Evolutionary conservation across 2,329 filamentous ascomycete genomes (phyloP).

Genomic region (Colletotrichum siamense): DNA sequence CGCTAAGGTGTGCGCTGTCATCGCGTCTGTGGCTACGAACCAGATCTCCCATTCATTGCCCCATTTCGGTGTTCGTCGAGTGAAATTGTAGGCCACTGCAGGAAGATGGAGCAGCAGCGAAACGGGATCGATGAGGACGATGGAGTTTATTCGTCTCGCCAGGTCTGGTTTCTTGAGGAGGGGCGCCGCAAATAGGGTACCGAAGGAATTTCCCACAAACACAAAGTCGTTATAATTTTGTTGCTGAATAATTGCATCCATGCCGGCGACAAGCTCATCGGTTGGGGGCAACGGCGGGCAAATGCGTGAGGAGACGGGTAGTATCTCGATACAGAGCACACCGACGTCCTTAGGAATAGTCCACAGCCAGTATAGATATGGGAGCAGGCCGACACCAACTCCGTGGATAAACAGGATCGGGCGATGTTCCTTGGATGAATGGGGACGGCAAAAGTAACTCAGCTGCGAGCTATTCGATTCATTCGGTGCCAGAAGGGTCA

Average conservation of each 20-base stretch:
- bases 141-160: conserved; percentile 51
- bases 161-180: conserved; percentile 41
- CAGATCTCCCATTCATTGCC: conserved; percentile 74
- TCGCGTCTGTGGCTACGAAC: conserved; percentile 74
- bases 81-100: conserved; percentile 76
- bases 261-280: conserved; percentile 19
- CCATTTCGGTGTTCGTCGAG: conserved; percentile 51
- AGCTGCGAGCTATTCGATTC: conserved; percentile 55
- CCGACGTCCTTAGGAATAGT: conserved; percentile 55
- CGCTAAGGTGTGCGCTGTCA: conserved; percentile 67
- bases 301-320: conserved; percentile 69
- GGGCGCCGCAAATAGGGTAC: conserved; percentile 63
- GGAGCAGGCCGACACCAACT: conserved; percentile 71
- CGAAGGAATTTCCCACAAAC: conserved; percentile 69
- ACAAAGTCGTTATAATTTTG: conserved; percentile 65
- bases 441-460: conserved; percentile 71
- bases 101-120: conserved; percentile 73
- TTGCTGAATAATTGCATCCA: conserved; percentile 55
- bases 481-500: conserved; percentile 48
- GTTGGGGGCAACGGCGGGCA: conserved; percentile 43
- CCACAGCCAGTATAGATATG: conserved; percentile 65
- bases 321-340: conserved; percentile 69
- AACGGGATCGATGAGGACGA: conserved; percentile 65
- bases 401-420: conserved; percentile 75
- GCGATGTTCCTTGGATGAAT: conserved; percentile 59